phyloP scores from a whole-genome alignment of 2,329 filamentous ascomycete species.

The Neurospora crassa region DNA sequence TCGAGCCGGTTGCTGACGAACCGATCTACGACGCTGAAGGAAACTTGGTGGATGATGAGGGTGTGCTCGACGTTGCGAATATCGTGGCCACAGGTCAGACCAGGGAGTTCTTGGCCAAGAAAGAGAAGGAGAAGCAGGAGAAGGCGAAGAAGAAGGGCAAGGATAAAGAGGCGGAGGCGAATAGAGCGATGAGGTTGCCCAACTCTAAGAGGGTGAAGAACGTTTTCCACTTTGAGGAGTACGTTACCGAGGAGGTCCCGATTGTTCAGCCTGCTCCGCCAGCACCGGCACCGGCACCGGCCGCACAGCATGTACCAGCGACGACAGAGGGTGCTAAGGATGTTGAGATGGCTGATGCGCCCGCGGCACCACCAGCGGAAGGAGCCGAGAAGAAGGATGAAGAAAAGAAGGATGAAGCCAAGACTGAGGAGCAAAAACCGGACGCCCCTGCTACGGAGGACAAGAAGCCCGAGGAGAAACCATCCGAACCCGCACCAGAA shows the following conservation, averaged over 20 bases:
- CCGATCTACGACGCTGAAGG: constrained; percentile 29
- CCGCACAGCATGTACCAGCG: not conserved
- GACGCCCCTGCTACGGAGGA: constrained; percentile 1
- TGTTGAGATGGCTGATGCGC: constrained; percentile 15
- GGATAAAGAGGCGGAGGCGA: constrained; percentile 43
- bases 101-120: constrained; percentile 72
- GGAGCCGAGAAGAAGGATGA: constrained; percentile 6
- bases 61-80: constrained; percentile 73
- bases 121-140: constrained; percentile 69
- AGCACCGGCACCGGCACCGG: constrained; percentile 15
- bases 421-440: constrained; percentile 1
- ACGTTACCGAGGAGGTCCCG: constrained; percentile 43
- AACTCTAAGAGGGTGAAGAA: constrained; percentile 64
- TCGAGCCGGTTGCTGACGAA: constrained; percentile 26
- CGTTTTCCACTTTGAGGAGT: constrained; percentile 65
- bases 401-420: constrained; percentile 10
- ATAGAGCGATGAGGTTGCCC: constrained; percentile 52
- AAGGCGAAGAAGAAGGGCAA: constrained; percentile 53
- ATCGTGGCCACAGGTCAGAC: constrained; percentile 77
- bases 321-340: constrained; percentile 11
- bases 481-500: constrained; percentile 4
- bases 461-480: constrained; percentile 3
- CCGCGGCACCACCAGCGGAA: constrained; percentile 1
- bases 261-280: constrained; percentile 21
- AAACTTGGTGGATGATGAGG: constrained; percentile 48